Evolutionary conservation across 345 rosid species (phyloP), one percentile per base, ranked within the genome.

Genomic region (Laguncularia racemosa): DNA sequence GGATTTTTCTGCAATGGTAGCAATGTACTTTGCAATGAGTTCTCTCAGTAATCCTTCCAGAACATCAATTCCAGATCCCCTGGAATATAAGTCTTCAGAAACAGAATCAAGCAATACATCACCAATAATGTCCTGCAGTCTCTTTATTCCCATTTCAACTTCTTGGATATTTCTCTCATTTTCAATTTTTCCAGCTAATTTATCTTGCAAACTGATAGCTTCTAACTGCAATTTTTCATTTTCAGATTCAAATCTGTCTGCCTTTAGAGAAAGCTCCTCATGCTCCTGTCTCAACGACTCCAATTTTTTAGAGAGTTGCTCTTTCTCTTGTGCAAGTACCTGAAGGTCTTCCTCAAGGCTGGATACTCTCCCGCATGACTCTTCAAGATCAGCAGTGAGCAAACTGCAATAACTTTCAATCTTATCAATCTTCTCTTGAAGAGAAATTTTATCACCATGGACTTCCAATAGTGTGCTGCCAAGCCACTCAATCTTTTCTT

Each of bases 401-500:
- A 81, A 83, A 62, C 70, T 70, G 71, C 79, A 80, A 63, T 78
- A 69, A 60, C 64, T 68, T 71, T 93, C 88, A 71, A 83, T 77
- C 67, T 73, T 68, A 62, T 71, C 84, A 67, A 79, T 72, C 68
- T 85, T 83, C 73, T 72, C 79, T 75, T 74, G 82, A 67, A 86
- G 81, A 66, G 83, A 77, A 73, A 65, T 59, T 50, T 73, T 83
- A n/a, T 76, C 86, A 67, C 72, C 63, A 58, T 63, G 61, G 69
- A 85, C 91, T 62, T 89, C 91, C 50, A 73, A 70, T 68, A 93
- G 73, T 48, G 83, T 79, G 66, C 62, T 74, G 64, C 84, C 90
- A 52, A 93, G 70, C 99, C 97, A 89, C 70, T 83, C 95, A 60
- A 93, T 83, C 75, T 77, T 87, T 66, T 78, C 78, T 71, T 83